Conservation (phyloP, 2,329 filamentous ascomycete species). For the Paecilomyces niveus region DNA sequence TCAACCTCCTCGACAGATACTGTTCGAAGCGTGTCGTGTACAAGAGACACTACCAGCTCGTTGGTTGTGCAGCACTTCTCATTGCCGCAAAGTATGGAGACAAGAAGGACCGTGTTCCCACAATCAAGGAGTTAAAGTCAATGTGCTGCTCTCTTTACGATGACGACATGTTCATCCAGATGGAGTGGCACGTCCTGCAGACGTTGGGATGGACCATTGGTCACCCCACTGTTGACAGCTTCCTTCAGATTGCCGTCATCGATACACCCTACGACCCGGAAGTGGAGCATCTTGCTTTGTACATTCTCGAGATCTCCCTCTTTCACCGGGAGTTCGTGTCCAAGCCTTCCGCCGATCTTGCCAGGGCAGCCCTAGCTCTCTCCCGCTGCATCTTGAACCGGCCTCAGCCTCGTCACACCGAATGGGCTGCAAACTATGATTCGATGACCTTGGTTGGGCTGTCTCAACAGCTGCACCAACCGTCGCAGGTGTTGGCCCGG, state of each 20-base stretch:
- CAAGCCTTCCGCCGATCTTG: slow-evolving; percentile 82
- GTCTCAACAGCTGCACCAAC: slow-evolving; percentile 59
- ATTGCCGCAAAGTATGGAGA: slow-evolving; percentile 98
- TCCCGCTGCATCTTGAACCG: slow-evolving; percentile 79
- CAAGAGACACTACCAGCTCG: slow-evolving; percentile 97
- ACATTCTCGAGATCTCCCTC: slow-evolving; percentile 88
- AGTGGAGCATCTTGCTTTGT: slow-evolving; percentile 89
- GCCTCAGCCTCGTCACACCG: slow-evolving; percentile 64
- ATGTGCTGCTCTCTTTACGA: slow-evolving; percentile 99
- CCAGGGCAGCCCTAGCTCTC: slow-evolving; percentile 76
- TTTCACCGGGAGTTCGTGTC: slow-evolving; percentile 98
- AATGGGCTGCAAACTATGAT: slow-evolving; percentile 59
- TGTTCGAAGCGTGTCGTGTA: slow-evolving; percentile 97
- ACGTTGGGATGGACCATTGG: slow-evolving; percentile 95
- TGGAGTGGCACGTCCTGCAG: slow-evolving; percentile 99
- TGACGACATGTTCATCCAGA: slow-evolving; percentile 99
- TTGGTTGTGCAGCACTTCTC: slow-evolving; percentile 89
- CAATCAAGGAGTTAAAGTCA: slow-evolving; percentile 92
- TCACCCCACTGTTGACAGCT: slow-evolving; percentile 91
- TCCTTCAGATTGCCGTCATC: slow-evolving; percentile 77
- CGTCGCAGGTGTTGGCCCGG: slow-evolving; percentile 59
- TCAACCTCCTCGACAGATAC: slow-evolving; percentile 95
- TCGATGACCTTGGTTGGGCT: slow-evolving; percentile 50
- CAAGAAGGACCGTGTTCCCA: slow-evolving; percentile 97
- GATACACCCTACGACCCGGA: slow-evolving; percentile 71